A percentile compares a stretch with the other conserved stretches of the same genome.
Conservation (phyloP, 2,329 filamentous ascomycete species). For the Cercospora citrullina region DNA sequence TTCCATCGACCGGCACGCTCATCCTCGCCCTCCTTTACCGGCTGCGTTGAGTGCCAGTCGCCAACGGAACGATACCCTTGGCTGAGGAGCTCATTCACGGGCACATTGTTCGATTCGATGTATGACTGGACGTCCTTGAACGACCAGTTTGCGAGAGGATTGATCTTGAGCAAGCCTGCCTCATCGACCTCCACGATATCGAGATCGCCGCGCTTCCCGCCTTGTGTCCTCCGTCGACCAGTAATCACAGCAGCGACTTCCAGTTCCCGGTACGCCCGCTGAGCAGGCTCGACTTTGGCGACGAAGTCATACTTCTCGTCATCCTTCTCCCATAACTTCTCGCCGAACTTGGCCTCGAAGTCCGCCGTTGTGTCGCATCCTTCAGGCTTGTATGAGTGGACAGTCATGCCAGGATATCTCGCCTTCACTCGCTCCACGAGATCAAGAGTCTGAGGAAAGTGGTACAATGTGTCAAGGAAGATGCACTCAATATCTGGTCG, state of each 20-base stretch:
- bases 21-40: constrained; percentile 87
- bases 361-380: constrained; percentile 70
- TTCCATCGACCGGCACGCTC: constrained; percentile 97
- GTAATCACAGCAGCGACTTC: constrained; percentile 89
- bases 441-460: constrained; percentile 53
- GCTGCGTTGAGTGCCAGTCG: constrained; percentile 95
- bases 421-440: constrained; percentile 67
- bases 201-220: constrained; percentile 85
- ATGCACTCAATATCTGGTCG: constrained; percentile 54
- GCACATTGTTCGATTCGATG: constrained; percentile 80
- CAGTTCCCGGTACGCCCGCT: constrained; percentile 85
- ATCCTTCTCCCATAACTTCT: constrained; percentile 79
- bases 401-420: constrained; percentile 73
- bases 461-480: constrained; percentile 57
- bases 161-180: constrained; percentile 91
- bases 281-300: constrained; percentile 94
- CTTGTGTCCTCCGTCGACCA: constrained; percentile 86
- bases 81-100: constrained; percentile 90
- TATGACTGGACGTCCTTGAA: constrained; percentile 90
- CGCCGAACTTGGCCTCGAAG: constrained; percentile 80
- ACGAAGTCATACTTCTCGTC: constrained; percentile 93
- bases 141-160: constrained; percentile 90
- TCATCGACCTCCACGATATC: constrained; percentile 93
- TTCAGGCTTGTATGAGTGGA: constrained; percentile 89
- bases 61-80: constrained; percentile 96